Evolutionary conservation across 768 basidiomycete genomes (phyloP), one percentile per base, ranked within the genome.

Genomic region (Termitomyces sp.): DNA sequence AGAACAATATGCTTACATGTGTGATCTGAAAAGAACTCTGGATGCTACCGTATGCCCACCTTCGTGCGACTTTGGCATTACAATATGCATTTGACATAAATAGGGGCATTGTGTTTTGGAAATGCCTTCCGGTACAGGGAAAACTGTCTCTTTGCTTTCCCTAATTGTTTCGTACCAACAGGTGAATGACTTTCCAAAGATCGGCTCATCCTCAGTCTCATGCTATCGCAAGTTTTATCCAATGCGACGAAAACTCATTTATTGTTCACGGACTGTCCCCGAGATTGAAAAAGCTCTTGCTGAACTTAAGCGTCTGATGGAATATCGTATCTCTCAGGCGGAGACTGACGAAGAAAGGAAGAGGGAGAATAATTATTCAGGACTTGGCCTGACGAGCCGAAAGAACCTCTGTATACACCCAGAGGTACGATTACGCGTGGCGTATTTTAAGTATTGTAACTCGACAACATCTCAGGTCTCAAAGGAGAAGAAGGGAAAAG

Each of bases 1-100:
- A 94, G 97, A 98, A 68, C 97, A 98, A 86, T 98, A 95, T 86
- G 87, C 92, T 41, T 99, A 99, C 70, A 98, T 99, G 94, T 94
- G 93, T 73, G 97, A 99, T 74, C 81, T 99, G 62, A 99, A 99
- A 73, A 80, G 92, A 65, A 94, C 96, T 2, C 81, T 99, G 18
- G 97, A 99, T 74, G 95, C 94, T 36, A 88, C 92, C 59, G 95
- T 94, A 71, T 60, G 46, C 58, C 28, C 41, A 24, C 45, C 54
- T 58, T 52, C 11, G 48, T 16, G n/a, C 55, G 41, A 24, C n/a
- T 30, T 41, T 41, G 40, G n/a, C 10, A 6, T n/a, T 32, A 30
- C 26, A 18, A 30, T 44, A 11, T 51, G 30, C 41, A 38, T 28
- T 33, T 28, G 32, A 48, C 38, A 35, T 32, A 3, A 43, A 28